phyloP scores from a whole-genome alignment of 169 alveolate species.

The Plasmodium gaboni region DNA sequence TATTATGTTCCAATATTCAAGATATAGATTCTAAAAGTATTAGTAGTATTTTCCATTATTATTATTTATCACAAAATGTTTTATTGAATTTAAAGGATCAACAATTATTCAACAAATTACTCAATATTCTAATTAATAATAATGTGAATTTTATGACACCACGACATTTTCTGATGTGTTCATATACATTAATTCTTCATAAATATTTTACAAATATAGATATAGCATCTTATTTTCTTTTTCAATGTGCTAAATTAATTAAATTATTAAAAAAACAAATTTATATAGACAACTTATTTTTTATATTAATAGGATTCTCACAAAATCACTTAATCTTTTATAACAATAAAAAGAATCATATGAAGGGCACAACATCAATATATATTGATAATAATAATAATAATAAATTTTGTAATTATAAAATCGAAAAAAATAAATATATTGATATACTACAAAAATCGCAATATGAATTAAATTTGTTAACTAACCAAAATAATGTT shows the following conservation, averaged over 20 bases:
- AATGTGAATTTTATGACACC: constrained; percentile 30
- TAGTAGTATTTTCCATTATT: constrained; percentile 67
- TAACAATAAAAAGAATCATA: constrained; percentile 27
- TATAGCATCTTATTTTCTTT: constrained; percentile 41
- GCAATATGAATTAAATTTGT: constrained; percentile 41
- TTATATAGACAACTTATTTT: constrained; percentile 61
- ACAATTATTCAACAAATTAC: constrained; percentile 22
- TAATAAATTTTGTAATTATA: constrained; percentile 55
- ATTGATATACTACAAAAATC: constrained; percentile 46
- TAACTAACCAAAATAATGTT: neutral
- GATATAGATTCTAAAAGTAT: constrained; percentile 49
- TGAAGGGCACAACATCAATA: neutral
- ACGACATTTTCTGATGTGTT: constrained; percentile 51
- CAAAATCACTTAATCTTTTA: constrained; percentile 62
- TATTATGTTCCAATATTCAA: constrained; percentile 7
- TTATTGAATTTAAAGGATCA: constrained; percentile 19
- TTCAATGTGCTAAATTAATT: constrained; percentile 64
- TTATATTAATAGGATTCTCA: constrained; percentile 59
- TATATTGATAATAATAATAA: constrained; percentile 39
- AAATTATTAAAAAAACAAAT: constrained; percentile 7
- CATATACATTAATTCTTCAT: constrained; percentile 56
- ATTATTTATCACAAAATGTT: constrained; percentile 27
- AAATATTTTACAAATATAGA: constrained; percentile 64
- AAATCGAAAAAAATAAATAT: constrained; percentile 60
- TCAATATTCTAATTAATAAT: constrained; percentile 36